Evolutionary conservation across 129 eudicot species (phyloP).

Genomic region (Saposhnikovia divaricata): DNA sequence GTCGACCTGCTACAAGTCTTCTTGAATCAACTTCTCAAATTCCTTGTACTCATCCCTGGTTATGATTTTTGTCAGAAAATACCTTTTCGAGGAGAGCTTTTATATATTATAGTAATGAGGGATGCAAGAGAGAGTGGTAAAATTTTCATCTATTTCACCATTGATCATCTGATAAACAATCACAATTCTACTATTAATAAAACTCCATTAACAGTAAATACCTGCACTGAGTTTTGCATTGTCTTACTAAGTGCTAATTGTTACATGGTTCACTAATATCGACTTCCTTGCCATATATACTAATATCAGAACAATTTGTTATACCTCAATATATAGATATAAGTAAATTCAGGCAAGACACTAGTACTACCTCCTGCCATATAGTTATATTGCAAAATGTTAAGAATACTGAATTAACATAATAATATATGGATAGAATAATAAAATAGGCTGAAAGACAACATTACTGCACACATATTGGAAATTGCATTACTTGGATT

Average conservation of each 20-base stretch:
- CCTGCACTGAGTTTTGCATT: background rate
- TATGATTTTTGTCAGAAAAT: background rate
- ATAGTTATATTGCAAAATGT: background rate
- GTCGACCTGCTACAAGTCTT: conserved; percentile 74
- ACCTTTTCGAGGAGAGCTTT: background rate
- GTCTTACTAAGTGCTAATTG: background rate
- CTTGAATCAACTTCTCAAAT: conserved; percentile 80
- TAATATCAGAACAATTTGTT: background rate
- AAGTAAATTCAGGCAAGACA: background rate
- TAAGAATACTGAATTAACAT: background rate
- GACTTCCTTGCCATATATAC: background rate
- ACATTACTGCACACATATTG: background rate
- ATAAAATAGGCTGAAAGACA: background rate
- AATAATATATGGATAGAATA: background rate
- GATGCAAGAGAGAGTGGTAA: background rate
- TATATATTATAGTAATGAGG: background rate
- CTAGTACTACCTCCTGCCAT: background rate
- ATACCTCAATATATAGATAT: background rate
- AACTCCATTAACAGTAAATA: background rate
- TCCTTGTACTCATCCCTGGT: conserved; percentile 94
- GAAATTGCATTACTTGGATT: background rate
- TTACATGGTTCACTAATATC: background rate
- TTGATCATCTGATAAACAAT: background rate
- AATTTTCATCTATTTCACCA: background rate
- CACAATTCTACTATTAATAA: background rate